These are phyloP conservation scores for Xylaria venustula DNA, from an alignment of 495 filamentous ascomycete genomes.

Conservation along the genomic window DNA sequence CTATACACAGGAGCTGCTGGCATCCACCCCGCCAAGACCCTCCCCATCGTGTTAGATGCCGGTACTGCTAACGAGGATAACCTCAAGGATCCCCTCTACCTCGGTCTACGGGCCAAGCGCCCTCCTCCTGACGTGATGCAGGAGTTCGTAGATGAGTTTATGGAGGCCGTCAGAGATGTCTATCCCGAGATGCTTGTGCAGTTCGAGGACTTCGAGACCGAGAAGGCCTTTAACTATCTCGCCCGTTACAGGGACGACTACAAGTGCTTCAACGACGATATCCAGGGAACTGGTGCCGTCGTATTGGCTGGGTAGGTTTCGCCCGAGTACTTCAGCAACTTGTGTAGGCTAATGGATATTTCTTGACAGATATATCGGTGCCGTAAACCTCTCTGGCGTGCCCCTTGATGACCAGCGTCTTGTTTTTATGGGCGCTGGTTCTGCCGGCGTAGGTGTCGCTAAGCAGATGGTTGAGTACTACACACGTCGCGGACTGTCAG, in stretches of 20 bases:
- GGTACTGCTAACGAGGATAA: constrained; percentile 89
- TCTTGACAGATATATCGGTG: constrained; percentile 80
- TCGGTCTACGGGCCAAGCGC: constrained; percentile 83
- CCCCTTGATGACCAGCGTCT: constrained; percentile 88
- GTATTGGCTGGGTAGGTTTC: constrained; percentile 73
- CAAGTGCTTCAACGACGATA: constrained; percentile 98
- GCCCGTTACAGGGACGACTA: constrained; percentile 82
- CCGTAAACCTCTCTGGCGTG: constrained; percentile 82
- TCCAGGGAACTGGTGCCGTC: constrained; percentile 96
- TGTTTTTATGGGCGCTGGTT: constrained; percentile 95
- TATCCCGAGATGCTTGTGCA: constrained; percentile 94
- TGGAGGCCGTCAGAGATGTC: constrained; percentile 83
- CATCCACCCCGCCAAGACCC: constrained; percentile 87
- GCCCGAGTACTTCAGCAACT: too few species aligned
- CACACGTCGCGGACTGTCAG: constrained; percentile 87
- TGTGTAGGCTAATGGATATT: constrained; percentile 21
- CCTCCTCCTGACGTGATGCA: constrained; percentile 76
- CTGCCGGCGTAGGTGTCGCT: constrained; percentile 92
- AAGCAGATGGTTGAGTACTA: constrained; percentile 97
- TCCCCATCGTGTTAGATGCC: constrained; percentile 88
- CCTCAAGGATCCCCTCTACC: constrained; percentile 88
- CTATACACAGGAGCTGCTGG: constrained; percentile 96
- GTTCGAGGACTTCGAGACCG: constrained; percentile 97
- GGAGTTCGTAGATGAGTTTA: constrained; percentile 96
- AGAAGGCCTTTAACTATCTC: constrained; percentile 86